These are phyloP conservation scores for Trichosanthes cucumerina DNA, from an alignment of 306 rosid species.

Conservation along the genomic window DNA sequence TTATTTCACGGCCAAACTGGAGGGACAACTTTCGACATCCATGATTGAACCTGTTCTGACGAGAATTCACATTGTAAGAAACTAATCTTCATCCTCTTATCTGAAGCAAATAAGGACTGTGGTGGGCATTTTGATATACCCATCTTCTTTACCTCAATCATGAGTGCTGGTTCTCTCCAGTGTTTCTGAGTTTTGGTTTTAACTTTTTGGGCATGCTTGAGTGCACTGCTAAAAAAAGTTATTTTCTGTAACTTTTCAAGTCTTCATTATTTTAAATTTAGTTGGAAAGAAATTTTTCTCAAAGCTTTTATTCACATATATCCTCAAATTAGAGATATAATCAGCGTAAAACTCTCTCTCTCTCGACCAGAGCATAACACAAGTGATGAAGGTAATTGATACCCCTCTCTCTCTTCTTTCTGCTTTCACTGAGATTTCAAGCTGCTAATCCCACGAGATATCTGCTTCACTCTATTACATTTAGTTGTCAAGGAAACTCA, in stretches of 20 bases:
- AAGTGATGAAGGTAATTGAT: background rate
- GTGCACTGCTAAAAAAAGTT: background rate
- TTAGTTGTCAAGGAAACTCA: background rate
- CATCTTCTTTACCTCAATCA: background rate
- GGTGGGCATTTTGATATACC: background rate
- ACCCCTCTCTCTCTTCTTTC: background rate
- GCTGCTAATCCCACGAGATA: background rate
- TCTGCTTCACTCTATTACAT: background rate
- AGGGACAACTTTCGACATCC: slow-evolving; percentile 16
- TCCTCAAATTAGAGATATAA: background rate
- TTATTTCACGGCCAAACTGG: slow-evolving; percentile 58
- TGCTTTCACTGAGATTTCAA: background rate
- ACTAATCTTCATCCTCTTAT: background rate
- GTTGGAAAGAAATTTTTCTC: background rate
- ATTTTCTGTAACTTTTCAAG: background rate
- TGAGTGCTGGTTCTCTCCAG: background rate
- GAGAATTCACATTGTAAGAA: background rate
- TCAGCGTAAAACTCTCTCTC: background rate
- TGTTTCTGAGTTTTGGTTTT: background rate
- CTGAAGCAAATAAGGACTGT: background rate
- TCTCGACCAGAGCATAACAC: background rate
- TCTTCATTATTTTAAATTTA: background rate
- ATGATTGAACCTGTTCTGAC: background rate
- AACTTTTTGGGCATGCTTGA: background rate
- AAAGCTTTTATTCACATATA: background rate